Evolutionary conservation across 257 asterid genomes (phyloP), one percentile per base, ranked within the genome.

Genomic region (Fraxinus pennsylvanica): DNA sequence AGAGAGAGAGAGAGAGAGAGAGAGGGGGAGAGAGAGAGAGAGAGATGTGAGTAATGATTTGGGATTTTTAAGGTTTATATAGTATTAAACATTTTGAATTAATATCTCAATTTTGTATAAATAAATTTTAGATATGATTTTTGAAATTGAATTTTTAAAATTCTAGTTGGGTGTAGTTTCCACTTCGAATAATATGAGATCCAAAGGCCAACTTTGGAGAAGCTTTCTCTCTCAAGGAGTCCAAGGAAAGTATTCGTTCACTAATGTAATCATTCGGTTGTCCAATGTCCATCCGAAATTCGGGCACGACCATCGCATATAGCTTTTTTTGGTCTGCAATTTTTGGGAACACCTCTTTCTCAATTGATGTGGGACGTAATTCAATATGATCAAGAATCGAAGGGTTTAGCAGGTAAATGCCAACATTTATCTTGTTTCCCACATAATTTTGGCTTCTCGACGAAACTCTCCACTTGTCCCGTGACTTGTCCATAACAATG

Each of bases 221-320:
- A 2, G 93, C 84, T 14, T 78, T 85, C 87, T 93, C 92, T 72
- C 86, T 85, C 74, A 93, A 73, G 69, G 98, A 93, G 59, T 86
- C 93, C 15, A 93, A 75, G 85, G 90, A 93, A 74, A 93, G 88
- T 77, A 92, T 80, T 75, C 92, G 85, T 75, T 97, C 98, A 5
- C 90, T 84, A 50, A 92, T 93, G 87, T 93, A 93, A 47, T 93
- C 98, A 84, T 88, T 87, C 2, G 97, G 99, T 84, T 94, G 99
- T 25, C 97, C 99, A 21, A 94, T 87, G 94, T 94, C 98, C 98
- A 93, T 93, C 98, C 97, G 92, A 75, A 93, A 93, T 7, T 97
- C 97, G 0, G 98, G 92, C 29, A 93, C 81, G 68, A 93, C 94
- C 98, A 93, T 25, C 27, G 27, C 98, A 8, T 79, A 88, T 27